Evolutionary conservation across 768 basidiomycete genomes (phyloP).

Genomic region (Psilocybe tampanensis): DNA sequence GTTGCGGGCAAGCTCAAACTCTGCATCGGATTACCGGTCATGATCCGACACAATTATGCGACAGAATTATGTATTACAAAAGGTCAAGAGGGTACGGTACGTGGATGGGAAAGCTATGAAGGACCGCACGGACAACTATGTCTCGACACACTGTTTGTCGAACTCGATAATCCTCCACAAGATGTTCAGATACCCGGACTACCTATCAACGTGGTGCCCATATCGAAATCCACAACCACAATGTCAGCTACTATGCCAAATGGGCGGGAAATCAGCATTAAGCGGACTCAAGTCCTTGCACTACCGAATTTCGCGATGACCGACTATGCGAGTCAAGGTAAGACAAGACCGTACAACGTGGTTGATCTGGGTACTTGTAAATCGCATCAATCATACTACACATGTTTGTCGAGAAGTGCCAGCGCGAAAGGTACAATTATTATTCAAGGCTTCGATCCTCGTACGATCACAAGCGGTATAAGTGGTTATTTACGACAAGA

Average conservation of each 20-base stretch:
- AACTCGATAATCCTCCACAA: constrained; percentile 24
- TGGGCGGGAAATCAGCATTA: background rate
- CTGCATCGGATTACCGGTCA: constrained; percentile 34
- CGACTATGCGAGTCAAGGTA: constrained; percentile 35
- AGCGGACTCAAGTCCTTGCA: constrained; percentile 24
- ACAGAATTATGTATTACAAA: constrained; percentile 37
- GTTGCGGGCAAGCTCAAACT: constrained; percentile 30
- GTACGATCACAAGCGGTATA: constrained; percentile 26
- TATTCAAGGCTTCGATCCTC: constrained; percentile 24
- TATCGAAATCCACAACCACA: background rate
- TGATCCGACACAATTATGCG: constrained; percentile 31
- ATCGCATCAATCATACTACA: constrained; percentile 29
- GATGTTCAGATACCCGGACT: constrained; percentile 26
- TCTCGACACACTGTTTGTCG: constrained; percentile 33
- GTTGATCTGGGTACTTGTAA: constrained; percentile 26
- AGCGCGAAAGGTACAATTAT: constrained; percentile 32
- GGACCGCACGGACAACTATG: constrained; percentile 20
- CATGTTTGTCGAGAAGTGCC: constrained; percentile 28
- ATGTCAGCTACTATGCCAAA: background rate
- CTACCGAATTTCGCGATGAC: constrained; percentile 36
- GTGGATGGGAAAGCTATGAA: constrained; percentile 26
- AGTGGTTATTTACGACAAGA: constrained; percentile 30
- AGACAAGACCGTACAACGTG: constrained; percentile 28
- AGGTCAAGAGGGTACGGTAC: constrained; percentile 33
- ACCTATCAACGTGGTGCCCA: constrained; percentile 35